These are phyloP conservation scores for Karstenula rhodostoma DNA, from an alignment of 2,329 filamentous ascomycete genomes.

Conservation along the genomic window DNA sequence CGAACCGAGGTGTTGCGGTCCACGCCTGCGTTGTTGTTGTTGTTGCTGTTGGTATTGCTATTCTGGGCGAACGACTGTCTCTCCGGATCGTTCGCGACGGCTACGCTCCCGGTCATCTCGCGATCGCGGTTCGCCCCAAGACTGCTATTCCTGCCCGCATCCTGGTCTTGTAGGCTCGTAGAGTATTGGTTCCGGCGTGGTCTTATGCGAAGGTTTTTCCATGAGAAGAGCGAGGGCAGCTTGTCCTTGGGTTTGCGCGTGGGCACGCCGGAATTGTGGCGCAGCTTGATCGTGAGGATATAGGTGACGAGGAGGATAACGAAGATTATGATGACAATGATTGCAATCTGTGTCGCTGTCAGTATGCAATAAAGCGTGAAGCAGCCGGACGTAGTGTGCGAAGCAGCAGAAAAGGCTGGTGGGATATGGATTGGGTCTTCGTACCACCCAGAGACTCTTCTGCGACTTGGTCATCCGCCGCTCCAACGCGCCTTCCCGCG, in stretches of 20 bases:
- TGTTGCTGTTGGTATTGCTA: conserved; percentile 23
- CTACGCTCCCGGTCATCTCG: conserved; percentile 40
- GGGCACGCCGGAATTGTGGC: conserved; percentile 17
- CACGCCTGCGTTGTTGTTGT: conserved; percentile 55
- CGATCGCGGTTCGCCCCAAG: conserved; percentile 31
- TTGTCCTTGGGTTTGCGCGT: conserved; percentile 30
- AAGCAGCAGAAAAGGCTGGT: conserved; percentile 1
- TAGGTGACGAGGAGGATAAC: conserved; percentile 44
- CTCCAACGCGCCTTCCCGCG: conserved; percentile 32
- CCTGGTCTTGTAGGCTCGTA: conserved; percentile 44
- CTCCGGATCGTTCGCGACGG: conserved; percentile 31
- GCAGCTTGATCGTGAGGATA: conserved; percentile 36
- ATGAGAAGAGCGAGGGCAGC: conserved; percentile 44
- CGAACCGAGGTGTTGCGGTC: conserved; percentile 86
- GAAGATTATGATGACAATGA: conserved; percentile 41
- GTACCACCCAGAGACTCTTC: conserved; percentile 41
- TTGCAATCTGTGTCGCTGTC: conserved; percentile 29
- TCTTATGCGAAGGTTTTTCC: conserved; percentile 36
- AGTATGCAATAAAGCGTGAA: not conserved
- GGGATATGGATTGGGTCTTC: conserved; percentile 18
- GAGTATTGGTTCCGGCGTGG: conserved; percentile 44
- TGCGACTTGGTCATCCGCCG: conserved; percentile 30
- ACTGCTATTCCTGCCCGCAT: conserved; percentile 31
- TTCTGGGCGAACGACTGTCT: conserved; percentile 21
- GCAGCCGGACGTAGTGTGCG: not conserved